phyloP scores from a whole-genome alignment of 345 rosid genomes.

The Eucalyptus fibrosa region DNA sequence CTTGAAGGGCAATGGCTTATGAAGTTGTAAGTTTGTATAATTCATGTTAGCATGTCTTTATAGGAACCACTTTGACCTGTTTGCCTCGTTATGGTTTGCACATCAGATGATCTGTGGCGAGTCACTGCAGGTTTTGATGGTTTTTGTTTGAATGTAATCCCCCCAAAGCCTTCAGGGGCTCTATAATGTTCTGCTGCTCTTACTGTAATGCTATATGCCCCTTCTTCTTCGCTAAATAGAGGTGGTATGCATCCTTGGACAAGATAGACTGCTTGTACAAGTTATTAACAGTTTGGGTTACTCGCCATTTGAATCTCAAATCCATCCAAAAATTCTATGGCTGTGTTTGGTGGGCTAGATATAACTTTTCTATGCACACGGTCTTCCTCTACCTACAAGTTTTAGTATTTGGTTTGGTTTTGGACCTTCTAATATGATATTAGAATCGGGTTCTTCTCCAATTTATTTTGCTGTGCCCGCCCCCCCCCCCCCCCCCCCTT shows the following conservation, averaged over 20 bases:
- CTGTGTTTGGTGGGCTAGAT: not conserved
- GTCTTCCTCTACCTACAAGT: not conserved
- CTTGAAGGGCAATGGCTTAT: not conserved
- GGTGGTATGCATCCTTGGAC: not conserved
- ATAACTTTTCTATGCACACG: not conserved
- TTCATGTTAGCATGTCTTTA: not conserved
- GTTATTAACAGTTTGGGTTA: not conserved
- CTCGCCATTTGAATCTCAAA: not conserved
- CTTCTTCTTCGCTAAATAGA: not conserved
- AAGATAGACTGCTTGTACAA: not conserved
- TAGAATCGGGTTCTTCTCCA: not conserved
- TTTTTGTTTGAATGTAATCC: not conserved
- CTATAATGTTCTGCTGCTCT: not conserved
- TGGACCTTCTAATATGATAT: not conserved
- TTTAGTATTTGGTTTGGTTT: not conserved
- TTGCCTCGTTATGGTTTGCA: not conserved
- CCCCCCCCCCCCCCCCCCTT: rapidly evolving
- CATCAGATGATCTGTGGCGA: not conserved
- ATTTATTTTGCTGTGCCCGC: not conserved
- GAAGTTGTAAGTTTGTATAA: not conserved
- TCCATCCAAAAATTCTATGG: not conserved
- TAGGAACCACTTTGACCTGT: not conserved
- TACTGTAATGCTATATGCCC: not conserved
- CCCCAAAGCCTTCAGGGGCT: not conserved
- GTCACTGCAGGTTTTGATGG: not conserved